Evolutionary conservation across 1,139 yeast species (phyloP).

Genomic region (Kodamaea ohmeri): DNA sequence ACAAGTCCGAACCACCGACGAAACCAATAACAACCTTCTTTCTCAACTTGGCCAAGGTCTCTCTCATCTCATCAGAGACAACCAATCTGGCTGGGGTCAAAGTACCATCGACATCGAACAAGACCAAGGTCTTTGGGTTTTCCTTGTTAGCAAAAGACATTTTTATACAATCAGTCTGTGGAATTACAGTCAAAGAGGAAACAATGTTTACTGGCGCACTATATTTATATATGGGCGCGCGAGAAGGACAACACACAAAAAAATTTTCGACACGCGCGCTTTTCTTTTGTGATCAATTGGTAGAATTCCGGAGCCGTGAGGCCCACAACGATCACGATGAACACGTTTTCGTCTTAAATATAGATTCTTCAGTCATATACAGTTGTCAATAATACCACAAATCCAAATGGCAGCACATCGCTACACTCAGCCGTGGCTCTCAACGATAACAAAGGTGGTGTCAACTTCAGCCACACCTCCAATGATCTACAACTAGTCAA

Average conservation of each 20-base stretch:
- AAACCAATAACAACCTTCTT: conserved; percentile 92
- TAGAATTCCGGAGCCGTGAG: neutral
- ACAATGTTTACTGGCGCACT: neutral
- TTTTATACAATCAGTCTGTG: conserved; percentile 8
- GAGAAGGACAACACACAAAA: conserved; percentile 11
- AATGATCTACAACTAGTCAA: no score
- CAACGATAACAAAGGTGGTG: no score
- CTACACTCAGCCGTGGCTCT: no score
- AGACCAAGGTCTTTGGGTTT: conserved; percentile 62
- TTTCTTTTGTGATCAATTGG: neutral
- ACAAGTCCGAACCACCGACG: conserved; percentile 96
- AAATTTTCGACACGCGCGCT: conserved; percentile 9
- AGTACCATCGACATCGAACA: conserved; percentile 98
- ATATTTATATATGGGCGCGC: conserved; percentile 9
- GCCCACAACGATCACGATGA: neutral
- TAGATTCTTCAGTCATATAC: no score
- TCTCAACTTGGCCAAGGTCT: conserved; percentile 70
- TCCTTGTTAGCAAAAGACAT: conserved; percentile 56
- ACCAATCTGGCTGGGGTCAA: conserved; percentile 93
- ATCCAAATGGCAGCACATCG: no score
- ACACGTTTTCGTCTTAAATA: no score
- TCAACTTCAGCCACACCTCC: no score
- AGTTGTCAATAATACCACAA: no score
- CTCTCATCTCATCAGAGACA: conserved; percentile 77
- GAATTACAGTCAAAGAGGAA: conserved; percentile 7